phyloP scores from a whole-genome alignment of 2,329 filamentous ascomycete genomes.

The Neurospora crassa region DNA sequence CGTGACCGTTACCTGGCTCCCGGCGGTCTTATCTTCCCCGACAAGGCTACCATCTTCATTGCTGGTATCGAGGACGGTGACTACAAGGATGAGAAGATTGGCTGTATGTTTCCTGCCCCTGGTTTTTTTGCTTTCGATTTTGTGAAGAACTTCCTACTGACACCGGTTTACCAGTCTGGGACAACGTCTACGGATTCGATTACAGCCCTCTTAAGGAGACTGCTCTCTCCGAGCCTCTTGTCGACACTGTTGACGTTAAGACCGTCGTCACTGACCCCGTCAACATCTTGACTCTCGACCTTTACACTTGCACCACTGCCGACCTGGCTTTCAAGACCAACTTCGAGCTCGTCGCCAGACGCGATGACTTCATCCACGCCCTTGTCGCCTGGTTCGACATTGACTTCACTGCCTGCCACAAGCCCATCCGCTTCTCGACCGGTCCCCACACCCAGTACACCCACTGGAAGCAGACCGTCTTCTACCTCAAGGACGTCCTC shows the following conservation, averaged over 20 bases:
- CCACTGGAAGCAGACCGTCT: constrained; percentile 99
- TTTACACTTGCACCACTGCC: constrained; percentile 76
- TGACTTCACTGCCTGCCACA: constrained; percentile 96
- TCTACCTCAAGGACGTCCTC: constrained; percentile 89
- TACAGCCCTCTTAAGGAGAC: constrained; percentile 90
- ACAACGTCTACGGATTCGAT: constrained; percentile 97
- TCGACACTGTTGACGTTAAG: constrained; percentile 96
- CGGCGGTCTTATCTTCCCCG: constrained; percentile 91
- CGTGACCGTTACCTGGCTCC: constrained; percentile 83
- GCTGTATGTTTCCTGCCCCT: constrained; percentile 56
- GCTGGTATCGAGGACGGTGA: constrained; percentile 97
- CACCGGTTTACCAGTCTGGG: constrained; percentile 65
- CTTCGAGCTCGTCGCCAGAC: constrained; percentile 67
- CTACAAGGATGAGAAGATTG: constrained; percentile 99
- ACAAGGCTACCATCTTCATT: constrained; percentile 96
- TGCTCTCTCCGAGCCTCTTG: constrained; percentile 88
- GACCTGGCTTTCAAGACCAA: constrained; percentile 78
- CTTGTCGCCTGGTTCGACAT: constrained; percentile 99
- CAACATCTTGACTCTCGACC: constrained; percentile 76
- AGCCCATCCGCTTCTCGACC: constrained; percentile 92
- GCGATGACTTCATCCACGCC: constrained; percentile 92
- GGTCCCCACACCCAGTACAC: constrained; percentile 98
- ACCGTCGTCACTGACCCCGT: constrained; percentile 90
- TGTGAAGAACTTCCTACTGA: background rate
- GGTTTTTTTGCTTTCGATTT: background rate